Evolutionary conservation across 1,284 basidiomycete genomes (phyloP).

Genomic region (Puccinia polysora): DNA sequence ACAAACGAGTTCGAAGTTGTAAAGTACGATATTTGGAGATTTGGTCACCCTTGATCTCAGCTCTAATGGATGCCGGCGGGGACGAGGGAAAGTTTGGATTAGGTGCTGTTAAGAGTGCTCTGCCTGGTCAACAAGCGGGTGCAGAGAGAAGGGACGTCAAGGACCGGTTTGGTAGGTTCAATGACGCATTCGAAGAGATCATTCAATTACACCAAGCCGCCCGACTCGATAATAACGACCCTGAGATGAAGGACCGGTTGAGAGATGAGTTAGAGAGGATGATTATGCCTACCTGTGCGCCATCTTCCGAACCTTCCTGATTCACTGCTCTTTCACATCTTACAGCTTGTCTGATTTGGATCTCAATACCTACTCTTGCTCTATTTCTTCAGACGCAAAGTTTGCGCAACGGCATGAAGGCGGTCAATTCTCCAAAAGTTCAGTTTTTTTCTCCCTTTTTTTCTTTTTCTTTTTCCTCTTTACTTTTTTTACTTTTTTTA

Average conservation of each 20-base stretch:
- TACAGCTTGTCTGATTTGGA: not conserved
- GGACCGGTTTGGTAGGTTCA: constrained; percentile 51
- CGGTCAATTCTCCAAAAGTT: constrained; percentile 48
- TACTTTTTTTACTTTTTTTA: not conserved
- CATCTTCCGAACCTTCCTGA: not conserved
- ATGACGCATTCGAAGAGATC: constrained; percentile 51
- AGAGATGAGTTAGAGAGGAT: constrained; percentile 51
- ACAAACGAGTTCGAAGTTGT: constrained; percentile 49
- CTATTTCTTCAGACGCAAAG: constrained; percentile 30
- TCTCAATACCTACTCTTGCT: not conserved
- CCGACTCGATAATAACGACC: constrained; percentile 47
- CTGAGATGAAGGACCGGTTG: constrained; percentile 49
- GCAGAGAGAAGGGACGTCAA: constrained; percentile 49
- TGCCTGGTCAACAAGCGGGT: constrained; percentile 43
- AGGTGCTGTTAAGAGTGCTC: constrained; percentile 45
- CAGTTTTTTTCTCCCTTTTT: constrained; percentile 4
- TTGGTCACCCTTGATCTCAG: constrained; percentile 50
- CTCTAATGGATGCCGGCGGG: constrained; percentile 51
- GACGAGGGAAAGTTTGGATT: constrained; percentile 45
- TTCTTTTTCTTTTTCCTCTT: not conserved
- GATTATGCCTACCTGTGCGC: constrained; percentile 50
- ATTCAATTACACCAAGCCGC: constrained; percentile 48
- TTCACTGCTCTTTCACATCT: not conserved
- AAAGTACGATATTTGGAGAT: constrained; percentile 51
- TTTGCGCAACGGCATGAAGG: constrained; percentile 43